Percentiles rank a stretch among this genome's conserved stretches.
Evolutionary conservation across 768 basidiomycete genomes (phyloP).

Genomic region (Neoboletus magnificus): DNA sequence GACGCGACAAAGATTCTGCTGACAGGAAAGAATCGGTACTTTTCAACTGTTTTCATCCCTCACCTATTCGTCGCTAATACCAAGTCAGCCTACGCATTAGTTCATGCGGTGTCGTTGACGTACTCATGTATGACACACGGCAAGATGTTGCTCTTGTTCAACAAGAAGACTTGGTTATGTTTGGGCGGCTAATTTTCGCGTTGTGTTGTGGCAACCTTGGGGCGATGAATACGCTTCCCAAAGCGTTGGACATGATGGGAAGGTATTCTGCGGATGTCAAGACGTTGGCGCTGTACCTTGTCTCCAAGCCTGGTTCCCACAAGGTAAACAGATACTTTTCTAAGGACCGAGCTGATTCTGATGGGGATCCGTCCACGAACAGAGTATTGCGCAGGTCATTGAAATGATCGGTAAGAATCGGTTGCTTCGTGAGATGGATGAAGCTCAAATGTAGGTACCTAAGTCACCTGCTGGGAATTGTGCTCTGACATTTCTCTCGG

Average conservation of each 20-base stretch:
- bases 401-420: conserved; percentile 69
- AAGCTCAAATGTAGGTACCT: conserved; percentile 64
- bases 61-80: not conserved
- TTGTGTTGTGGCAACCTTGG: conserved; percentile 69
- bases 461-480: not conserved
- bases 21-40: conserved; percentile 84
- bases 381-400: conserved; percentile 78
- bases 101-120: conserved; percentile 84
- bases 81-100: conserved; percentile 69
- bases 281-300: conserved; percentile 71
- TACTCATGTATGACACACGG: conserved; percentile 71
- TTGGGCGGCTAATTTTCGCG: conserved; percentile 80
- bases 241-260: conserved; percentile 69
- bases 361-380: not conserved
- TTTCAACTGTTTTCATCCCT: not conserved
- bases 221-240: conserved; percentile 60
- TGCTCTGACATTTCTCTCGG: not conserved
- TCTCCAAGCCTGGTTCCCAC: conserved; percentile 64
- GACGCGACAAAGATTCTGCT: too few relatives aligned
- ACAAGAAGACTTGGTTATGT: conserved; percentile 86
- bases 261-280: conserved; percentile 84
- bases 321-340: conserved; percentile 42
- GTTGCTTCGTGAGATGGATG: conserved; percentile 78
- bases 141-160: conserved; percentile 59
- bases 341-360: not conserved